Evolutionary conservation across 257 asterid species (phyloP).

Genomic region (Cinchona pubescens): DNA sequence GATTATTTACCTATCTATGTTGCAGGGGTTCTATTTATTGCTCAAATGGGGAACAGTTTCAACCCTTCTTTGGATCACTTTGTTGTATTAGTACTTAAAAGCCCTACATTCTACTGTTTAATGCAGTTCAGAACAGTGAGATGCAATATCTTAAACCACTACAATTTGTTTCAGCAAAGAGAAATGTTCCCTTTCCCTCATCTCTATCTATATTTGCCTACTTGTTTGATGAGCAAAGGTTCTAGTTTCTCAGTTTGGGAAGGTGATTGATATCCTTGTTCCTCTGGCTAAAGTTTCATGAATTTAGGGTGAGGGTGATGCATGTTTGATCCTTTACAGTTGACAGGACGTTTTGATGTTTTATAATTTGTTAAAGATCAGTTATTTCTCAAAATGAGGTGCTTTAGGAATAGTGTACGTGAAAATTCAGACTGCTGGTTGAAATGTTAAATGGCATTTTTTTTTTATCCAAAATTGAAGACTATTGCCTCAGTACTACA

Average conservation of each 20-base stretch:
- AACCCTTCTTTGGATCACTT: neutral
- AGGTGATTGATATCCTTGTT: slow-evolving; percentile 3
- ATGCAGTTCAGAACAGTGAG: neutral
- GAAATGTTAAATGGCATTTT: neutral
- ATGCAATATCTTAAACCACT: neutral
- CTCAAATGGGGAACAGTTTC: neutral
- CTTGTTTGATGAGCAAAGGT: neutral
- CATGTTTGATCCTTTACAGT: neutral
- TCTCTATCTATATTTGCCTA: neutral
- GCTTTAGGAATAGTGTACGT: neutral
- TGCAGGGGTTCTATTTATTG: slow-evolving; percentile 10
- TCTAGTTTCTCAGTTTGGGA: neutral
- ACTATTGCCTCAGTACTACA: too few relatives aligned
- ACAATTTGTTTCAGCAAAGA: slow-evolving; percentile 2
- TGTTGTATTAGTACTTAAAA: neutral
- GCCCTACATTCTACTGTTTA: neutral
- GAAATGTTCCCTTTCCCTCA: neutral
- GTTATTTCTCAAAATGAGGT: neutral
- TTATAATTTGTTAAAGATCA: neutral
- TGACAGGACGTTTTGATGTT: neutral
- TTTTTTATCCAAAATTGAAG: too few relatives aligned
- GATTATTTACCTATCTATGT: neutral
- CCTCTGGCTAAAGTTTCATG: neutral
- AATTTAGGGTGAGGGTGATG: neutral
- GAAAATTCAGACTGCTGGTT: neutral